Evolutionary conservation across 2,329 filamentous ascomycete genomes (phyloP).

Genomic region (Fusarium liriodendri): DNA sequence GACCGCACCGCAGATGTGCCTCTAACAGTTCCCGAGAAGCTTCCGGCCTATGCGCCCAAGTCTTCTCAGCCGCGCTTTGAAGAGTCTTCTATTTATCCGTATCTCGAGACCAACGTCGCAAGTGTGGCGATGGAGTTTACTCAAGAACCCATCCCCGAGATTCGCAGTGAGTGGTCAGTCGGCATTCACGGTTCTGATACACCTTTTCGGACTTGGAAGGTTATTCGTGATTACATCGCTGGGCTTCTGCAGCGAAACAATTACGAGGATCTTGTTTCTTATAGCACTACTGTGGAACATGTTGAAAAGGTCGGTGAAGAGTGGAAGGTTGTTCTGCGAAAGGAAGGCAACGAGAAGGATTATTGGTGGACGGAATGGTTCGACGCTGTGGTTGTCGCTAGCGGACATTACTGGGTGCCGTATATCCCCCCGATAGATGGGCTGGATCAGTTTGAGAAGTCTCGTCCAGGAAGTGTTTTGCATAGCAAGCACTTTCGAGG

Average conservation of each 20-base stretch:
- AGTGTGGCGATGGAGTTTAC: constrained; percentile 69
- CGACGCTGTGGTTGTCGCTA: constrained; percentile 70
- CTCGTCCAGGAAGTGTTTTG: constrained; percentile 60
- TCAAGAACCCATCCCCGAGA: constrained; percentile 63
- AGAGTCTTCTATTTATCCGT: constrained; percentile 71
- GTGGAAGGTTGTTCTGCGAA: constrained; percentile 64
- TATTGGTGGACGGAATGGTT: constrained; percentile 74
- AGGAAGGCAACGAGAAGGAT: constrained; percentile 54
- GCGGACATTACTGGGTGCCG: constrained; percentile 70
- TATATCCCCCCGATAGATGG: constrained; percentile 64
- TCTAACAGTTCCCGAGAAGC: constrained; percentile 55
- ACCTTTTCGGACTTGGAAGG: constrained; percentile 71
- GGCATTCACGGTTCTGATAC: constrained; percentile 64
- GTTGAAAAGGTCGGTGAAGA: constrained; percentile 61
- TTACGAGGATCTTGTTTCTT: constrained; percentile 64
- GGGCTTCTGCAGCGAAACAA: constrained; percentile 62
- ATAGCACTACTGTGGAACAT: constrained; percentile 71
- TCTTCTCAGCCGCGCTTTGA: constrained; percentile 60
- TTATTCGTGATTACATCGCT: constrained; percentile 67
- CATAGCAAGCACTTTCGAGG: constrained; percentile 67
- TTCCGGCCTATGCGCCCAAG: constrained; percentile 60
- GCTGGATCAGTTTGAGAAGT: constrained; percentile 58
- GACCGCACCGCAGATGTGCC: constrained; percentile 62
- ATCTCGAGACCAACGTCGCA: constrained; percentile 74
- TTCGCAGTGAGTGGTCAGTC: constrained; percentile 45